These are phyloP conservation scores for Bretschneidera sinensis DNA, from an alignment of 345 rosid species.

Conservation along the genomic window DNA sequence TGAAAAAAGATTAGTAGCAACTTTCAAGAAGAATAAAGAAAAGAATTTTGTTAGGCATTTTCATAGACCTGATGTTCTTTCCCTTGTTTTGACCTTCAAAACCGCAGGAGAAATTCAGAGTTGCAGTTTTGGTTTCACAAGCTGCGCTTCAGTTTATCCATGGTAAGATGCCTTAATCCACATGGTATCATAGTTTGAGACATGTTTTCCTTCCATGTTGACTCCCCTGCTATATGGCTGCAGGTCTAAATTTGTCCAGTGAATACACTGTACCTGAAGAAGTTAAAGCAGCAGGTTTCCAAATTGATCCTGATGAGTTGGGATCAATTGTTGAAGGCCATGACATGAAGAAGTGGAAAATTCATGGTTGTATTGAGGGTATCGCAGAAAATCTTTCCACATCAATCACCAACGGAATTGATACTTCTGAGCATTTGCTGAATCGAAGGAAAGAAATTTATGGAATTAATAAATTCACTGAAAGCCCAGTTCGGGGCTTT, in stretches of 20 bases:
- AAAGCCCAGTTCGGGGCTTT: constrained; percentile 67
- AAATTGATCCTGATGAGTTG: constrained; percentile 79
- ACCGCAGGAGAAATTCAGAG: constrained; percentile 69
- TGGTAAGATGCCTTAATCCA: constrained; percentile 36
- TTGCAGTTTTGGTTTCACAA: constrained; percentile 89
- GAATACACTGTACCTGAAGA: constrained; percentile 74
- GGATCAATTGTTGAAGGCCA: constrained; percentile 87
- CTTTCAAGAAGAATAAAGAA: background rate
- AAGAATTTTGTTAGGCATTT: background rate
- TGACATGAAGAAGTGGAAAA: constrained; percentile 63
- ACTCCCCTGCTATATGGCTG: constrained; percentile 21
- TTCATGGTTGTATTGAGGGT: constrained; percentile 72
- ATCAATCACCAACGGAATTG: constrained; percentile 51
- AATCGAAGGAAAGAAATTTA: constrained; percentile 47
- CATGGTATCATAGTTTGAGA: background rate
- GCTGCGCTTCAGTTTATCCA: constrained; percentile 88
- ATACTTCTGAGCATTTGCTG: constrained; percentile 40
- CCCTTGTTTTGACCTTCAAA: background rate
- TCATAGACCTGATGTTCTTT: background rate
- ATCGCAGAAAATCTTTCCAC: constrained; percentile 61
- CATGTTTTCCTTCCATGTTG: constrained; percentile 12
- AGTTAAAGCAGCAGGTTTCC: constrained; percentile 71
- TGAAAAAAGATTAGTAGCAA: no score
- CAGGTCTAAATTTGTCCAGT: constrained; percentile 57
- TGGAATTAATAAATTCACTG: constrained; percentile 81